phyloP scores from a whole-genome alignment of 2,329 filamentous ascomycete species.

The Trichophyton schoenleinii region DNA sequence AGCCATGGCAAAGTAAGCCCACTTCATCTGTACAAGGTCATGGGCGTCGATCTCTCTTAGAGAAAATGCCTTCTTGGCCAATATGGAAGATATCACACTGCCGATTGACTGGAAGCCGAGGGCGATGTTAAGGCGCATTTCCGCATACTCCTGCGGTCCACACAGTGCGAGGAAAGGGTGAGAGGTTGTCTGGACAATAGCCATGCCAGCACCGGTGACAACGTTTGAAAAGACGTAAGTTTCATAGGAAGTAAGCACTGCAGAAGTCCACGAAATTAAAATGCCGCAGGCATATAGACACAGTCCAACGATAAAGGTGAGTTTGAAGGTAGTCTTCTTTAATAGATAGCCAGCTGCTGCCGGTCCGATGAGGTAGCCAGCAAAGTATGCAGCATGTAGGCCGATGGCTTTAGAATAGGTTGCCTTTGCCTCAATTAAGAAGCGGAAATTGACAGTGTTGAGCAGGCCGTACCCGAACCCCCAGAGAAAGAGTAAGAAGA shows the following conservation, averaged over 20 bases:
- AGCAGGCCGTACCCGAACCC: slow-evolving; percentile 81
- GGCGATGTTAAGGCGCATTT: slow-evolving; percentile 48
- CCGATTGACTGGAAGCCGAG: slow-evolving; percentile 51
- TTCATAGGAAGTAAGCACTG: slow-evolving; percentile 48
- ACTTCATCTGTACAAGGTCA: slow-evolving; percentile 49
- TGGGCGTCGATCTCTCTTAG: slow-evolving; percentile 36
- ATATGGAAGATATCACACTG: slow-evolving; percentile 45
- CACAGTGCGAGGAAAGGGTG: slow-evolving; percentile 53
- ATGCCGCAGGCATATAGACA: slow-evolving; percentile 51
- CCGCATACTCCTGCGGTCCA: slow-evolving; percentile 47
- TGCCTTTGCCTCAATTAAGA: slow-evolving; percentile 42
- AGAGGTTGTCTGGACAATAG: slow-evolving; percentile 47
- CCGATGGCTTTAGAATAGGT: slow-evolving; percentile 36
- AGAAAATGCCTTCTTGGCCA: slow-evolving; percentile 49
- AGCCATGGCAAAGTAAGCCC: slow-evolving; percentile 52
- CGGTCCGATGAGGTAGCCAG: slow-evolving; percentile 46
- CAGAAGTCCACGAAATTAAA: slow-evolving; percentile 53
- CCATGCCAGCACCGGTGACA: slow-evolving; percentile 48
- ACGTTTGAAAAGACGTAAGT: slow-evolving; percentile 52
- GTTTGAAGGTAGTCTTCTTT: slow-evolving; percentile 49
- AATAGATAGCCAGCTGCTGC: slow-evolving; percentile 44
- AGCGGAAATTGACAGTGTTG: slow-evolving; percentile 60
- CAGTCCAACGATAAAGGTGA: slow-evolving; percentile 48
- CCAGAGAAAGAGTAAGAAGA: slow-evolving; percentile 76
- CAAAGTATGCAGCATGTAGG: slow-evolving; percentile 49